Conservation (phyloP, 2,329 filamentous ascomycete species). For the Venturia oleaginea region DNA sequence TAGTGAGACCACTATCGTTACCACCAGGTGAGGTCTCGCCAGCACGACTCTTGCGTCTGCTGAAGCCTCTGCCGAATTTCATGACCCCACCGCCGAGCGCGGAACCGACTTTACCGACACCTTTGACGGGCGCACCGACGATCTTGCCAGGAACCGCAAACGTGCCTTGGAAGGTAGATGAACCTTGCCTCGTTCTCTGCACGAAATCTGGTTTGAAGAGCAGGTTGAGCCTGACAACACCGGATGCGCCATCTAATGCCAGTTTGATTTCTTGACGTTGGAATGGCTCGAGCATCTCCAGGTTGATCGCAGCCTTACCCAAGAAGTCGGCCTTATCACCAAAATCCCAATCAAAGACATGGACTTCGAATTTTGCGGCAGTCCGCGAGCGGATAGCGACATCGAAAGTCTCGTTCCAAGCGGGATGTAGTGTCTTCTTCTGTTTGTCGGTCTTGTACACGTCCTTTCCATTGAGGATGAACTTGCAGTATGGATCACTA, state of each 20-base stretch:
- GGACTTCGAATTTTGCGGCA: conserved; percentile 70
- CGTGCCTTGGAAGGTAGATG: conserved; percentile 84
- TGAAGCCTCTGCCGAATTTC: conserved; percentile 73
- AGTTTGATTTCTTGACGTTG: conserved; percentile 65
- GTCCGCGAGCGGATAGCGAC: conserved; percentile 73
- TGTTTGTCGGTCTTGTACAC: conserved; percentile 91
- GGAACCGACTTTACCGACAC: conserved; percentile 66
- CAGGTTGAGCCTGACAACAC: conserved; percentile 70
- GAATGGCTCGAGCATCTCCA: conserved; percentile 79
- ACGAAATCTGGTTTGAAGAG: conserved; percentile 93
- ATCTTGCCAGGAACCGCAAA: conserved; percentile 83
- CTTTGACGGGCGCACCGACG: conserved; percentile 92
- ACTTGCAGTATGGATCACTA: conserved; percentile 95
- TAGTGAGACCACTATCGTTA: conserved; percentile 20
- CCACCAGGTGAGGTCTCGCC: conserved; percentile 30
- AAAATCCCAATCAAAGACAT: conserved; percentile 94
- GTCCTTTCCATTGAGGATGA: conserved; percentile 78
- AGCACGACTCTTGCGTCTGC: conserved; percentile 32
- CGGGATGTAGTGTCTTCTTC: conserved; percentile 92
- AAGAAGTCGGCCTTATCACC: conserved; percentile 88
- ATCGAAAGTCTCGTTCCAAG: conserved; percentile 96
- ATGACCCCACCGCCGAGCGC: conserved; percentile 69
- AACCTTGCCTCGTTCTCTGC: conserved; percentile 75
- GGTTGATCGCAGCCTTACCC: conserved; percentile 66
- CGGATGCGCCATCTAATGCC: conserved; percentile 68